phyloP scores from a whole-genome alignment of 2,329 filamentous ascomycete species.

The Cercospora sojina region DNA sequence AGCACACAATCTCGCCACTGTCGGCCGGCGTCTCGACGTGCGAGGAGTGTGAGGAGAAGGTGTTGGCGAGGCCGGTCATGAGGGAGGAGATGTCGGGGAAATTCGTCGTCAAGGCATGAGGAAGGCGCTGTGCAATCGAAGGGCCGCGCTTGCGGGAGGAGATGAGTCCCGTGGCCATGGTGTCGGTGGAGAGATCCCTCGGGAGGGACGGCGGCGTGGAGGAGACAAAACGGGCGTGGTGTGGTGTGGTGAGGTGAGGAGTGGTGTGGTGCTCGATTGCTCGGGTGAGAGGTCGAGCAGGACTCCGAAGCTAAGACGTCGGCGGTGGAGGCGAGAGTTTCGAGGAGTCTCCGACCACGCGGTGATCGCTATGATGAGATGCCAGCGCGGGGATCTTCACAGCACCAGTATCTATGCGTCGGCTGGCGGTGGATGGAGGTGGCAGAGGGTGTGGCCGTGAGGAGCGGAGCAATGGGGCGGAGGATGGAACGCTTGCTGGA shows the following conservation, averaged over 20 bases:
- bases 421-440: neutral
- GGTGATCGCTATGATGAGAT: neutral
- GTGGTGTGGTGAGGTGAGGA: neutral
- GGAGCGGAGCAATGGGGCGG: neutral
- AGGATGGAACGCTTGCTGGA: neutral
- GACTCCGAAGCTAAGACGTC: constrained; percentile 3
- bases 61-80: constrained; percentile 26
- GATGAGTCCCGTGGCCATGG: constrained; percentile 19
- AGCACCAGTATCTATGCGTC: no score
- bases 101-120: constrained; percentile 22
- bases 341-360: neutral
- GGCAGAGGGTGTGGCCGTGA: neutral
- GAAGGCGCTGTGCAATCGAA: constrained; percentile 23
- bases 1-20: constrained; percentile 43
- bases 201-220: constrained; percentile 12
- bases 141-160: constrained; percentile 24
- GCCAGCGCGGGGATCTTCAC: neutral
- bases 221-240: constrained; percentile 10
- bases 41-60: constrained; percentile 20
- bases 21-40: constrained; percentile 14
- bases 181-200: constrained; percentile 9
- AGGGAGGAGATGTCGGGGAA: constrained; percentile 26
- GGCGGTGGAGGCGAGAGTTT: neutral
- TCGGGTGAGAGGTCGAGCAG: neutral
- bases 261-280: neutral